phyloP scores from a whole-genome alignment of 139 green algal species.

The Gonium pectorale region DNA sequence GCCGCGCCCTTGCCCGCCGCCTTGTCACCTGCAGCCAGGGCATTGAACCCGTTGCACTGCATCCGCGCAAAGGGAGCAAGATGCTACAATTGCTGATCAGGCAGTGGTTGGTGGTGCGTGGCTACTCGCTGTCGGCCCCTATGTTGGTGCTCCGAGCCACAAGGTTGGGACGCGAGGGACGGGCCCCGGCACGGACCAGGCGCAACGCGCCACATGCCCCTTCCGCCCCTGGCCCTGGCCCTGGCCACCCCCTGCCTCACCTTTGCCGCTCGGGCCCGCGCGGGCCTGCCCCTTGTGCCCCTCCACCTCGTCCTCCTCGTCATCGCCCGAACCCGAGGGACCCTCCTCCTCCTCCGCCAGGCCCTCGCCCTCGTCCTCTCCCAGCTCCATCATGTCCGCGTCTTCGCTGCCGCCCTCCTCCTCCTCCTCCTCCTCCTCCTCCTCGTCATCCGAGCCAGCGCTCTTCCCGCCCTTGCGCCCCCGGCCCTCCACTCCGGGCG shows the following conservation, averaged over 20 bases:
- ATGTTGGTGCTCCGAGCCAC: too few relatives aligned
- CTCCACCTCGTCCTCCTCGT: background rate
- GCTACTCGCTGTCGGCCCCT: too few relatives aligned
- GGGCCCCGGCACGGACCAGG: too few relatives aligned
- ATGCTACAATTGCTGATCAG: too few relatives aligned
- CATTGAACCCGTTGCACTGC: too few relatives aligned
- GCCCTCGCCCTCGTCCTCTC: background rate
- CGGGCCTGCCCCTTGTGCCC: constrained; percentile 4
- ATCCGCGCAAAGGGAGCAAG: too few relatives aligned
- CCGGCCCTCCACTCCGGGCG: background rate
- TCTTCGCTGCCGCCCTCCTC: background rate
- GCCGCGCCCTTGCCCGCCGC: background rate
- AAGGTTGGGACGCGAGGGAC: too few relatives aligned
- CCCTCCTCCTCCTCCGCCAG: background rate
- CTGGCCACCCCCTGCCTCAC: background rate
- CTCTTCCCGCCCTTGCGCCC: background rate
- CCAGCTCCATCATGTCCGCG: background rate
- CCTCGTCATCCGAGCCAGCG: background rate
- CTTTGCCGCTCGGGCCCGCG: constrained; percentile 6
- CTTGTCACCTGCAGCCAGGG: background rate
- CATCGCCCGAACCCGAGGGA: background rate
- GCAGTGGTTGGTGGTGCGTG: too few relatives aligned
- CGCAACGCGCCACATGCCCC: too few relatives aligned
- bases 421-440: background rate
- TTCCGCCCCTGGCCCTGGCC: too few relatives aligned